These are phyloP conservation scores for Papiliotrema laurentii DNA, from an alignment of 1,284 basidiomycete genomes.

Conservation along the genomic window DNA sequence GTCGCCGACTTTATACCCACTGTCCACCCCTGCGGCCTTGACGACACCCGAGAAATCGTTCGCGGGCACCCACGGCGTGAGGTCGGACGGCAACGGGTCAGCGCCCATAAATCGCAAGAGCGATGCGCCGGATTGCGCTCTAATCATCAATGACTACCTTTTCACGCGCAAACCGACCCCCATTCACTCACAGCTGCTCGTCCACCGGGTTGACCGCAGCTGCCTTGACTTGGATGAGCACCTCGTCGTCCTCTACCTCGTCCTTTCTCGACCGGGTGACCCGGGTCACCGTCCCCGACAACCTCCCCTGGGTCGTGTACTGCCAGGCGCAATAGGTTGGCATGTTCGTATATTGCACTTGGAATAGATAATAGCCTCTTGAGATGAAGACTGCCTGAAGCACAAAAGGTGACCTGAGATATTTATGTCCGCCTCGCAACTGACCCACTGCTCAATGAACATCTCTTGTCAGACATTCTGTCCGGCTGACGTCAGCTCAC, in stretches of 20 bases:
- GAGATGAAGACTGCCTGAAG: no score
- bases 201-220: constrained; percentile 66
- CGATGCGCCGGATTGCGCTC: constrained; percentile 57
- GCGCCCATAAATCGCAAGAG: constrained; percentile 52
- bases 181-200: constrained; percentile 33
- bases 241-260: constrained; percentile 8
- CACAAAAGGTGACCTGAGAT: no score
- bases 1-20: constrained; percentile 56
- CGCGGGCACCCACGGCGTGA: constrained; percentile 56
- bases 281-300: constrained; percentile 13
- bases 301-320: constrained; percentile 14
- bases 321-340: no score
- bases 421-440: no score
- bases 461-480: no score
- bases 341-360: no score
- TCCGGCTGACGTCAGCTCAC: no score
- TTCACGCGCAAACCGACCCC: no score
- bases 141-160: constrained; percentile 19
- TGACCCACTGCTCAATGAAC: no score
- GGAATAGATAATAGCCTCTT: no score
- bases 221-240: constrained; percentile 56
- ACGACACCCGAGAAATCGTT: constrained; percentile 61
- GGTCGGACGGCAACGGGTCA: constrained; percentile 22
- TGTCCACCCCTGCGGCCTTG: constrained; percentile 53
- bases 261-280: constrained; percentile 7